Evolutionary conservation across 2,329 filamentous ascomycete genomes (phyloP).

Genomic region (Grosmannia penicillata): DNA sequence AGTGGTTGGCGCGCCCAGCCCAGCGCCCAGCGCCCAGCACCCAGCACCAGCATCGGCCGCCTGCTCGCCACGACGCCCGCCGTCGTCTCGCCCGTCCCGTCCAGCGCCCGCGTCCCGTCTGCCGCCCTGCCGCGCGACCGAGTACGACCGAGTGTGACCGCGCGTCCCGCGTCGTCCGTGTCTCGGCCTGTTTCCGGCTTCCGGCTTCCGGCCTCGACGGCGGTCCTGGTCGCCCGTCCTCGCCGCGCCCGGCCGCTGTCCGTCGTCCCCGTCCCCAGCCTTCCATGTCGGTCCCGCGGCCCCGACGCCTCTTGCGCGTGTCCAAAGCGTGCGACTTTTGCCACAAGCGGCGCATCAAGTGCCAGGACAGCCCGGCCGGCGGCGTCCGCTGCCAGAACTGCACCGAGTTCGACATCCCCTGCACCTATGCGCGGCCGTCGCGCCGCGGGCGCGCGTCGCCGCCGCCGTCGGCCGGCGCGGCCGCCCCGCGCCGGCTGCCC

Average conservation of each 20-base stretch:
- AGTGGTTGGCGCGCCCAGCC: too few species aligned
- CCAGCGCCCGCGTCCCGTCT: too few species aligned
- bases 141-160: too few species aligned
- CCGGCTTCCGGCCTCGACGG: too few species aligned
- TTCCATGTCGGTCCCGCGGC: conserved; percentile 2
- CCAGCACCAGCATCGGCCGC: too few species aligned
- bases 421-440: conserved; percentile 11
- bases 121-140: too few species aligned
- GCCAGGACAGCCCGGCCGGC: conserved; percentile 7
- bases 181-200: too few species aligned
- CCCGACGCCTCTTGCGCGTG: conserved; percentile 9
- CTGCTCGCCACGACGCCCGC: too few species aligned
- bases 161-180: too few species aligned
- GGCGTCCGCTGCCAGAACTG: conserved; percentile 11
- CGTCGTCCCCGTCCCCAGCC: conserved; percentile 1
- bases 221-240: too few species aligned
- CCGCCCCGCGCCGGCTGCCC: not conserved
- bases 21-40: too few species aligned
- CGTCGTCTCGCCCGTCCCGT: too few species aligned
- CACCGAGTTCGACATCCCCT: conserved; percentile 11
- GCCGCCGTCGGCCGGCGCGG: not conserved
- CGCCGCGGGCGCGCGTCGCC: conserved; percentile 9
- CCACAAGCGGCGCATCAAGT: conserved; percentile 13
- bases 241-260: not conserved
- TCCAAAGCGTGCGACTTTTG: conserved; percentile 12